phyloP scores from a whole-genome alignment of 1,284 basidiomycete species.

The Sporisorium iseilematis-ciliati region DNA sequence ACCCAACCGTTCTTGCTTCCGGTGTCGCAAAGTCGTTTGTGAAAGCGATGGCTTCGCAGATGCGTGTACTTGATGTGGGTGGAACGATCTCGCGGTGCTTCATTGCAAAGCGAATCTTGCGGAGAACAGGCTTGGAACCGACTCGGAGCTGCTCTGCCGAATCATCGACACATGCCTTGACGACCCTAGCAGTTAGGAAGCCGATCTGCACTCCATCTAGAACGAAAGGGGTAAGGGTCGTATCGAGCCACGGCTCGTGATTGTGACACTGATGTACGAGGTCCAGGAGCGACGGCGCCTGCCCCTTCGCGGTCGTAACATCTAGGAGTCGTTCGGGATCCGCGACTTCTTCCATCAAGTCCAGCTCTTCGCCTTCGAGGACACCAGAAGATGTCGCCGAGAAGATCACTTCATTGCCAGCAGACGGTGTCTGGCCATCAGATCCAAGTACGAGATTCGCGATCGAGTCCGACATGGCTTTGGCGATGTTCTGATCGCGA shows the following conservation, averaged over 20 bases:
- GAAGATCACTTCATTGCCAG: conserved; percentile 40
- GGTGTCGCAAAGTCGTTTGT: conserved; percentile 14
- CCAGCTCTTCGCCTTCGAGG: conserved; percentile 27
- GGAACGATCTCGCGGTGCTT: conserved; percentile 37
- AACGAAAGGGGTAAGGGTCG: conserved; percentile 49
- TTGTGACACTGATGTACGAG: conserved; percentile 62
- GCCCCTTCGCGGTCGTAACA: neutral
- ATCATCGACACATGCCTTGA: conserved; percentile 48
- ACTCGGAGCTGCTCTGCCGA: conserved; percentile 18
- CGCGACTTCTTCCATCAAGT: conserved; percentile 29
- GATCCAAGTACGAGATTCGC: conserved; percentile 44
- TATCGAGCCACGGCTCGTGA: conserved; percentile 62
- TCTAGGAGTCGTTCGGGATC: conserved; percentile 27
- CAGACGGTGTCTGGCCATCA: conserved; percentile 9
- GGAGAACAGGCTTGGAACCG: conserved; percentile 20
- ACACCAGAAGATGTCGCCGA: conserved; percentile 33
- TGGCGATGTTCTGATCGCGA: conserved; percentile 33
- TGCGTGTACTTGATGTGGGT: conserved; percentile 15
- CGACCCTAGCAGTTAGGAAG: conserved; percentile 50
- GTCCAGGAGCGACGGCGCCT: conserved; percentile 45
- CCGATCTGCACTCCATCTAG: conserved; percentile 63
- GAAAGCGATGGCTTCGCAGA: conserved; percentile 43
- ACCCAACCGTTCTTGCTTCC: conserved; percentile 38
- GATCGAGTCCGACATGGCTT: conserved; percentile 36
- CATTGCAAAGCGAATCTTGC: conserved; percentile 38